Evolutionary conservation across 257 asterid genomes (phyloP).

Genomic region (Fraxinus pennsylvanica): DNA sequence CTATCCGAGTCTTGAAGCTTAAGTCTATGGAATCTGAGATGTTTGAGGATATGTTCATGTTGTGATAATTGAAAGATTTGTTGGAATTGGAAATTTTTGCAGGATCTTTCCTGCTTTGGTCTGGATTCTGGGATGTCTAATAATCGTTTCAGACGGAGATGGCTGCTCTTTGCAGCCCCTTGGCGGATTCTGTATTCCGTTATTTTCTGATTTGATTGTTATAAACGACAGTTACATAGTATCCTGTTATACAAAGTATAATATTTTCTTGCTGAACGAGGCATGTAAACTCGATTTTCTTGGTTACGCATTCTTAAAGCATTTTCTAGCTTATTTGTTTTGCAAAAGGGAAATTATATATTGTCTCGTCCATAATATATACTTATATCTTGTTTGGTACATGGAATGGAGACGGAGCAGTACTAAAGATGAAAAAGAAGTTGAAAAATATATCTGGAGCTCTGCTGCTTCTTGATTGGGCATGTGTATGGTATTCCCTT

Average conservation of each 20-base stretch:
- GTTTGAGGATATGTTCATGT: background rate
- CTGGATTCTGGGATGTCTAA: background rate
- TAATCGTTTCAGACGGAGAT: background rate
- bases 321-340: background rate
- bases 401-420: background rate
- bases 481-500: background rate
- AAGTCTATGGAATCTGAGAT: background rate
- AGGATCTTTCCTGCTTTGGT: background rate
- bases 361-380: background rate
- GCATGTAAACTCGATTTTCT: background rate
- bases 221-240: background rate
- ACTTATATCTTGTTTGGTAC: background rate
- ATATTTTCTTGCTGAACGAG: background rate
- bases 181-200: background rate
- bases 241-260: background rate
- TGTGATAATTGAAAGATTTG: background rate
- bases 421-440: background rate
- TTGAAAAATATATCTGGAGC: background rate
- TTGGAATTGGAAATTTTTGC: background rate
- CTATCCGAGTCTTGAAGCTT: background rate
- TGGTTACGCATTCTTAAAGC: background rate
- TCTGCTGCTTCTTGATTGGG: background rate
- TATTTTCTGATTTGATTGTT: background rate
- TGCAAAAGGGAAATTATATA: no score
- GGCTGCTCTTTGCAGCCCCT: background rate